Base-by-base conservation (phyloP, 441 rosid genomes). In the Gossypium schwendimanii region DNA sequence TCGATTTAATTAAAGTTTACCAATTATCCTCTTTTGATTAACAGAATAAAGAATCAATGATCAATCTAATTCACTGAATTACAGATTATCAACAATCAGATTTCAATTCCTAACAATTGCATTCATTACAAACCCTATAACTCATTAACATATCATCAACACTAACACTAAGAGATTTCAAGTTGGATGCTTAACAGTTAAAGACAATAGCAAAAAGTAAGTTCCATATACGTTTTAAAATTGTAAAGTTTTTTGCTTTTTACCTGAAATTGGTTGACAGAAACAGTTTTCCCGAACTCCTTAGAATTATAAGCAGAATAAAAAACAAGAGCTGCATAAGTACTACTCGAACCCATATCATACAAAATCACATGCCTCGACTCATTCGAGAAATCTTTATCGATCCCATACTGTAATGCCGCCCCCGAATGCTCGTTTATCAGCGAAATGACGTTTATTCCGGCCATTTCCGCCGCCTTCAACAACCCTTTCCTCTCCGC, bases 321-420 rank as follows among this genome's bases (percentile, higher is more conserved):
- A 82, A 90, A 83, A 50, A 92, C 91, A 74, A 95, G 90, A 2
- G 98, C 84, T 10, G 99, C 95, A 55, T 92, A 89, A 76, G 96
- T 92, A 70, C 88, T 89, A 71, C 90, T 84, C 1, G 99, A 84
- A 24, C 99, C 99, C 99, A 94, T 94, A 73, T 92, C 99, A 76
- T 91, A 94, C 52, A 94, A 94, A 44, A 94, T 72, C 49, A 95
- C 97, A 83, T 93, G 85, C 60, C 97, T 85, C 9, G 99, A 90
- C 55, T 76, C 95, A 71, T 95, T 95, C 2, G 92, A 79, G 60
- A 95, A 95, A 79, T 95, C 91, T 81, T 95, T 93, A 77, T 91
- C 97, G 73, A 95, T 95, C 75, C 98, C 99, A 76, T 95, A 95
- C 83, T 95, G 99, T 83, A 95, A 90, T 12, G 99, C 99, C 0